phyloP scores from a whole-genome alignment of 2,329 filamentous ascomycete genomes.

The Claviceps digitariae region DNA sequence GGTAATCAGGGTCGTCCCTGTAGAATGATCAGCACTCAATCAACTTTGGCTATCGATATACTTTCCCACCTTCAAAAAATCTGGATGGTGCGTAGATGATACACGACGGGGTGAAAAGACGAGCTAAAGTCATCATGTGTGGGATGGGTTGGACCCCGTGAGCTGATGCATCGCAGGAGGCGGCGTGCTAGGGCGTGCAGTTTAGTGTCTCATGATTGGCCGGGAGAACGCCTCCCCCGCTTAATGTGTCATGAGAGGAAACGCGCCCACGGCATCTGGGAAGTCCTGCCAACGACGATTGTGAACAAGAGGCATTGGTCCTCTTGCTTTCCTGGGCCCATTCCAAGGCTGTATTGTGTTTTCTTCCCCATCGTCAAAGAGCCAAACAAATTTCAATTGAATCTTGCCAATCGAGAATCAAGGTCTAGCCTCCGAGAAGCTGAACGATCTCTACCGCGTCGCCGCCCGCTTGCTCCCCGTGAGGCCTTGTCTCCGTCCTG shows the following conservation, averaged over 20 bases:
- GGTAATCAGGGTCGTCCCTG: background rate
- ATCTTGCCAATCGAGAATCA: conserved; percentile 2
- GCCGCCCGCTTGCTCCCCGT: conserved; percentile 8
- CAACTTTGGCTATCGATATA: background rate
- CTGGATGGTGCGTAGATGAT: background rate
- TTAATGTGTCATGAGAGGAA: conserved; percentile 25
- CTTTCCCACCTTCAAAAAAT: background rate
- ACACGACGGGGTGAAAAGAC: background rate
- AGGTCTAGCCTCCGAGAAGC: background rate
- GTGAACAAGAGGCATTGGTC: conserved; percentile 2
- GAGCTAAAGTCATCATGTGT: background rate
- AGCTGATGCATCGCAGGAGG: conserved; percentile 8
- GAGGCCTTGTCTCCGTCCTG: background rate
- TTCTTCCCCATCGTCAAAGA: background rate
- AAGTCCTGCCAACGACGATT: conserved; percentile 6
- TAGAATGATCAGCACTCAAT: background rate
- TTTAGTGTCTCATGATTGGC: conserved; percentile 19
- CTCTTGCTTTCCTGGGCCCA: background rate
- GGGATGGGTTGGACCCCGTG: conserved; percentile 7
- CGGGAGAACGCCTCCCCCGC: conserved; percentile 16
- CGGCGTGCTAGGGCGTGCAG: conserved; percentile 7
- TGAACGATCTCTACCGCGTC: conserved; percentile 4
- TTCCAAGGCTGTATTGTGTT: background rate
- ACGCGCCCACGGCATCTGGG: conserved; percentile 11
- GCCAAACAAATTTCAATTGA: background rate